Evolutionary conservation across 805 yeast species (phyloP).

Genomic region (Candida argentea): DNA sequence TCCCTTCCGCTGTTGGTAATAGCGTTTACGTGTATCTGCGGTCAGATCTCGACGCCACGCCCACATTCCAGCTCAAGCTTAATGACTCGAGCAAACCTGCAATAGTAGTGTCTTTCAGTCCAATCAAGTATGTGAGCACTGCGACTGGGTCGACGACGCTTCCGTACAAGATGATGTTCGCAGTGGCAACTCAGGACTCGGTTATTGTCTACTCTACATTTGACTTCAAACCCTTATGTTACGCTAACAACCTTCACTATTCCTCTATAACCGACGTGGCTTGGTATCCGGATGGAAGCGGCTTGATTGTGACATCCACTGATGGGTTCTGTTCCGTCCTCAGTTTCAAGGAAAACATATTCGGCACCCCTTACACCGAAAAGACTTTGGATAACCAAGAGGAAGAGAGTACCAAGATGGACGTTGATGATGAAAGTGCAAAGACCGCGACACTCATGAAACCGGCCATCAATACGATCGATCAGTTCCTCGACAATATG

Average conservation of each 20-base stretch:
- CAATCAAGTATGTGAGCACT: slow-evolving; percentile 41
- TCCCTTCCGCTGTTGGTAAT: slow-evolving; percentile 38
- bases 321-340: slow-evolving; percentile 87
- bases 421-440: no score
- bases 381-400: slow-evolving; percentile 6
- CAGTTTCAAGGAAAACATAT: slow-evolving; percentile 38
- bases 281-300: slow-evolving; percentile 73
- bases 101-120: slow-evolving; percentile 70
- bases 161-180: slow-evolving; percentile 72
- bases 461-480: no score
- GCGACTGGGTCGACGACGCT: slow-evolving; percentile 28
- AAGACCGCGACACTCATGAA: no score
- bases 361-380: slow-evolving; percentile 41
- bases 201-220: slow-evolving; percentile 78
- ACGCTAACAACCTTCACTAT: slow-evolving; percentile 74
- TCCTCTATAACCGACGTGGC: slow-evolving; percentile 78
- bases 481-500: not conserved
- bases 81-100: slow-evolving; percentile 85
- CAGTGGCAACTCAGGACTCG: slow-evolving; percentile 86
- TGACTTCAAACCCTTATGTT: slow-evolving; percentile 54
- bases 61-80: slow-evolving; percentile 58
- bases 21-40: slow-evolving; percentile 78
- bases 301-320: slow-evolving; percentile 67
- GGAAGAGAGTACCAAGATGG: no score
- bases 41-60: slow-evolving; percentile 53